Conservation (phyloP, 345 rosid genomes). For the Populus euphratica region DNA sequence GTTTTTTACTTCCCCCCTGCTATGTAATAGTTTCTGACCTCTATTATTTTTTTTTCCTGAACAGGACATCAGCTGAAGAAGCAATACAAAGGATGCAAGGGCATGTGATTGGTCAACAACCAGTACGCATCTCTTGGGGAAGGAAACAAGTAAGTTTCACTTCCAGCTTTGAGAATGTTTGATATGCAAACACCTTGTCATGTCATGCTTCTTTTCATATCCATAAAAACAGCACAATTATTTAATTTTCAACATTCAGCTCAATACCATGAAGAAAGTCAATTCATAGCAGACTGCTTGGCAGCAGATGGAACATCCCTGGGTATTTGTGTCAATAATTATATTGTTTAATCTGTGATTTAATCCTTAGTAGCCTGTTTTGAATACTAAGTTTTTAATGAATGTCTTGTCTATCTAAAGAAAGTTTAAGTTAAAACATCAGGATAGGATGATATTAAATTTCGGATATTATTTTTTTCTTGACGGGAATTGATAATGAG, state of each 20-base stretch:
- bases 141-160: constrained; percentile 61
- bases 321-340: background rate
- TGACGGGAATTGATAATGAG: background rate
- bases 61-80: constrained; percentile 86
- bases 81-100: constrained; percentile 90
- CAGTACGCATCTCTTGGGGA: constrained; percentile 80
- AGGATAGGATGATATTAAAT: background rate
- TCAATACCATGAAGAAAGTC: background rate
- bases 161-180: constrained; percentile 9
- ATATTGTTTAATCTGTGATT: background rate
- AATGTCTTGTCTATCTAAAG: background rate
- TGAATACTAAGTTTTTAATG: background rate
- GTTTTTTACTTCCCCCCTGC: background rate
- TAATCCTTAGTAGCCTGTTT: background rate
- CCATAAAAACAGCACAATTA: constrained; percentile 1
- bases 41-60: background rate
- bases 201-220: constrained; percentile 1
- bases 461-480: background rate
- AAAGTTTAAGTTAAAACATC: background rate
- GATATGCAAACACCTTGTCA: background rate
- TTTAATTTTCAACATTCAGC: background rate
- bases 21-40: background rate
- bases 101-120: constrained; percentile 83
- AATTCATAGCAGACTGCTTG: background rate
- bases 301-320: background rate